Evolutionary conservation across 768 basidiomycete genomes (phyloP).

Genomic region (Tylopilus balloui): DNA sequence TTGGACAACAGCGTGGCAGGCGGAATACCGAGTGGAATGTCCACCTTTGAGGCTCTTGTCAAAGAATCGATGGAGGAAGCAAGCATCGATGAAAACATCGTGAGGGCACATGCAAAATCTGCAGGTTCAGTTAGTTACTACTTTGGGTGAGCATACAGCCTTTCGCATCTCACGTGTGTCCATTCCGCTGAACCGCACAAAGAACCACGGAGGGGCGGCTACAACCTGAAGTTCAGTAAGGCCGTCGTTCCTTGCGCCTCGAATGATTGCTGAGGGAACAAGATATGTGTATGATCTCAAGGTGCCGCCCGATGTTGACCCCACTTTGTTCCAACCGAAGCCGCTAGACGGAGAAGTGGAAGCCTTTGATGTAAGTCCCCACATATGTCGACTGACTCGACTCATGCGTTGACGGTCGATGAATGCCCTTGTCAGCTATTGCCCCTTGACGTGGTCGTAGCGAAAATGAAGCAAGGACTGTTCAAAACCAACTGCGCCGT

Average conservation of each 20-base stretch:
- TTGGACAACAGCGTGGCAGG: constrained; percentile 93
- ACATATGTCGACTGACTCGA: background rate
- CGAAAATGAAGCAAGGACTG: constrained; percentile 58
- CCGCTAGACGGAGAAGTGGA: constrained; percentile 94
- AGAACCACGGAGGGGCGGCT: constrained; percentile 49
- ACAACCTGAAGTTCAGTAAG: constrained; percentile 83
- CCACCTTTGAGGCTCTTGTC: constrained; percentile 66
- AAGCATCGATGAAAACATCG: constrained; percentile 63
- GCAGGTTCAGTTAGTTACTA: constrained; percentile 81
- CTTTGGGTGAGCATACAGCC: constrained; percentile 45
- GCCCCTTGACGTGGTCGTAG: constrained; percentile 54
- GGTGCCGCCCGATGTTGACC: constrained; percentile 51
- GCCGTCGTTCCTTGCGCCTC: background rate
- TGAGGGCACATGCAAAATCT: constrained; percentile 51
- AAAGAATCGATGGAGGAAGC: constrained; percentile 97
- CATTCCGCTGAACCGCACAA: background rate
- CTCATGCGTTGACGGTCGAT: background rate
- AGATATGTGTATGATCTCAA: constrained; percentile 84
- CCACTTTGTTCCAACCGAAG: constrained; percentile 53
- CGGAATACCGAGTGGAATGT: constrained; percentile 80
- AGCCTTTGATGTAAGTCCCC: constrained; percentile 68
- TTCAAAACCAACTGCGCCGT: constrained; percentile 95
- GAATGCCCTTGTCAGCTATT: constrained; percentile 48
- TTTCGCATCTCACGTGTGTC: background rate
- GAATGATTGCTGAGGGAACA: background rate